A percentile compares a stretch with the other conserved stretches of the same genome.
phyloP scores from a whole-genome alignment of 2,329 filamentous ascomycete species.

The Penicillium corylophilum region DNA sequence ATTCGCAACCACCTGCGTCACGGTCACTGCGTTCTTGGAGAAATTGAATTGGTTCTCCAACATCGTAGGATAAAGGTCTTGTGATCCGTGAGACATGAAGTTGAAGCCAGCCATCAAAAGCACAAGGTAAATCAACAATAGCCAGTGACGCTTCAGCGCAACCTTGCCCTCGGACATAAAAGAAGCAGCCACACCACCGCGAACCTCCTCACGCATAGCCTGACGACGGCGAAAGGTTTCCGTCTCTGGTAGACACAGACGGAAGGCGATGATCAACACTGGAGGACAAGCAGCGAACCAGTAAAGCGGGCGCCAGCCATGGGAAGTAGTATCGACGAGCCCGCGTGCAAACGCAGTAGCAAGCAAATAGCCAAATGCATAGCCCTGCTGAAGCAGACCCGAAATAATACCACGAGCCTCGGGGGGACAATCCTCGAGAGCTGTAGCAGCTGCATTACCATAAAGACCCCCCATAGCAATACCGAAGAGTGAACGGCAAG shows the following conservation, averaged over 20 bases:
- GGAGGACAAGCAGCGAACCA: conserved; percentile 87
- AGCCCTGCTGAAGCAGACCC: conserved; percentile 63
- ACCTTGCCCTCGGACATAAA: conserved; percentile 77
- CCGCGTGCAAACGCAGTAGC: conserved; percentile 55
- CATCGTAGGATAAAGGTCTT: conserved; percentile 64
- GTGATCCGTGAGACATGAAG: conserved; percentile 80
- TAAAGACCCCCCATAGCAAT: conserved; percentile 66
- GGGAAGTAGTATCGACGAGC: conserved; percentile 65
- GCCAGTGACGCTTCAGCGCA: conserved; percentile 76
- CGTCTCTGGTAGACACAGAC: conserved; percentile 76
- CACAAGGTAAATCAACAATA: conserved; percentile 76
- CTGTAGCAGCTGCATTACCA: conserved; percentile 62
- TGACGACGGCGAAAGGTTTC: conserved; percentile 67
- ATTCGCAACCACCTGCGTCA: conserved; percentile 71
- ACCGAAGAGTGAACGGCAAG: conserved; percentile 59
- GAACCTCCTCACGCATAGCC: conserved; percentile 58
- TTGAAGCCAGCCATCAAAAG: conserved; percentile 89
- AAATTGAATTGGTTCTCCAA: conserved; percentile 59
- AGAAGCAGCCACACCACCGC: conserved; percentile 60
- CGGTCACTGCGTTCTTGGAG: conserved; percentile 58
- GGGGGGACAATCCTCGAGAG: conserved; percentile 61
- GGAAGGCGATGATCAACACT: conserved; percentile 75
- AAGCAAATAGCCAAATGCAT: conserved; percentile 64
- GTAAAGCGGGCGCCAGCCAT: conserved; percentile 81
- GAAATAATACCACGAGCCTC: conserved; percentile 60